These are phyloP conservation scores for Pythium apleroticum DNA, from an alignment of 352 stramenopile genomes.

Conservation along the genomic window DNA sequence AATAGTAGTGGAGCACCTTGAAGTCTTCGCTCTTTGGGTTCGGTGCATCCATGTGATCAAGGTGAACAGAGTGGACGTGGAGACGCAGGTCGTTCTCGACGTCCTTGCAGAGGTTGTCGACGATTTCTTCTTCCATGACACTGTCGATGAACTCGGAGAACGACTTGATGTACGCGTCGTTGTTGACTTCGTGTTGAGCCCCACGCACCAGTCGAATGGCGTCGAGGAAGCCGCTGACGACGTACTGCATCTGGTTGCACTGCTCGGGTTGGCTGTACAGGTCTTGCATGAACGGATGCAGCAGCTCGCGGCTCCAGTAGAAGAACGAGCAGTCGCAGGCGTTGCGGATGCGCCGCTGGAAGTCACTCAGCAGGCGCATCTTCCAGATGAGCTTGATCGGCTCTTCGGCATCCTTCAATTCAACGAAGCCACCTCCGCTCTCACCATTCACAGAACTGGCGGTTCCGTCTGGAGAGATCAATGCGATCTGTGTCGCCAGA, in stretches of 20 bases:
- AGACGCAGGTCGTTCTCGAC: slow-evolving; percentile 94
- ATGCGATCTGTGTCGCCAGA: slow-evolving; percentile 74
- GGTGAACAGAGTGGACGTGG: slow-evolving; percentile 86
- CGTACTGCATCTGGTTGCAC: slow-evolving; percentile 82
- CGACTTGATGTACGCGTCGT: slow-evolving; percentile 60
- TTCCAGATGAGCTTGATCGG: slow-evolving; percentile 84
- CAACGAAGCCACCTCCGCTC: slow-evolving; percentile 36
- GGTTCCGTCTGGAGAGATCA: slow-evolving; percentile 61
- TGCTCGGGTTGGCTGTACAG: slow-evolving; percentile 83
- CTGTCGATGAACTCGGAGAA: slow-evolving; percentile 82
- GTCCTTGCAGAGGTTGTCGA: slow-evolving; percentile 89
- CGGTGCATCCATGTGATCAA: slow-evolving; percentile 84
- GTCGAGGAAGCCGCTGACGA: slow-evolving; percentile 79
- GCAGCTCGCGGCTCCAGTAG: slow-evolving; percentile 91
- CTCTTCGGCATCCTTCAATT: slow-evolving; percentile 67
- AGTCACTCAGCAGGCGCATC: slow-evolving; percentile 84
- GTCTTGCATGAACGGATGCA: slow-evolving; percentile 83
- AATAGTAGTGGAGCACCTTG: slow-evolving; percentile 82
- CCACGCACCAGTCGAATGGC: slow-evolving; percentile 71
- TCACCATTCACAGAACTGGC: slow-evolving; percentile 43
- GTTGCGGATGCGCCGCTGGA: slow-evolving; percentile 82
- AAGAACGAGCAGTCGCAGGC: slow-evolving; percentile 93
- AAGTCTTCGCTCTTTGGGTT: slow-evolving; percentile 85
- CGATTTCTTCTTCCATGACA: slow-evolving; percentile 85
- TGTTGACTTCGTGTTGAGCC: slow-evolving; percentile 76